These are phyloP conservation scores for Colletotrichum sidae DNA, from an alignment of 2,329 filamentous ascomycete species.

Conservation along the genomic window DNA sequence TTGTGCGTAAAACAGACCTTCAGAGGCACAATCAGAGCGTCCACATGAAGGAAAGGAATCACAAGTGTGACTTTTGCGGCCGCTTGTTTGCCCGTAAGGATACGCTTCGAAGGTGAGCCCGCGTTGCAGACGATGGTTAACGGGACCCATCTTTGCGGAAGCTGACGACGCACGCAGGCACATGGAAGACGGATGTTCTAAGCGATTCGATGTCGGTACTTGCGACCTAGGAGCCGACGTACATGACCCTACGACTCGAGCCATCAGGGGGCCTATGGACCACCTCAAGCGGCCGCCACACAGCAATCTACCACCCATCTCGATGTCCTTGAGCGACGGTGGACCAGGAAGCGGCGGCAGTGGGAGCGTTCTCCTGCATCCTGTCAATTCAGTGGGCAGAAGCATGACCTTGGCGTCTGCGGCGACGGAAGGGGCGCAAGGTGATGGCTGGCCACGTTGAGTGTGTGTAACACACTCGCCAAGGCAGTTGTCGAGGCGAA, in stretches of 20 bases:
- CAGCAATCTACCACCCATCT: slow-evolving; percentile 27
- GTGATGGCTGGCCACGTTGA: slow-evolving; percentile 24
- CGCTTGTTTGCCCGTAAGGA: slow-evolving; percentile 83
- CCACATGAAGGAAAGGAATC: slow-evolving; percentile 78
- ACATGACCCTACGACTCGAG: slow-evolving; percentile 40
- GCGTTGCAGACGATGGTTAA: not conserved
- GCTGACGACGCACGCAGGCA: slow-evolving; percentile 64
- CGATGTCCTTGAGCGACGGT: slow-evolving; percentile 11
- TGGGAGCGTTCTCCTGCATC: slow-evolving; percentile 20
- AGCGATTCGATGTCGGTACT: slow-evolving; percentile 69
- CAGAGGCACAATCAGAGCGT: slow-evolving; percentile 73
- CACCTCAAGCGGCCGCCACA: slow-evolving; percentile 18
- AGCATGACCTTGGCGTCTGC: slow-evolving; percentile 14
- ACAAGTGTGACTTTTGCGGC: slow-evolving; percentile 77
- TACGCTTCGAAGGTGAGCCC: slow-evolving; percentile 78
- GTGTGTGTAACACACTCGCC: not conserved
- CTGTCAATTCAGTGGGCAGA: slow-evolving; percentile 16
- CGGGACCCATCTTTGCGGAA: slow-evolving; percentile 2
- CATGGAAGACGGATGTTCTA: slow-evolving; percentile 81
- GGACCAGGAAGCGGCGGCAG: not conserved
- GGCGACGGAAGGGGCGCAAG: slow-evolving; percentile 19
- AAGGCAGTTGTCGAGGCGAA: too few species aligned
- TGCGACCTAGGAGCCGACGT: slow-evolving; percentile 57
- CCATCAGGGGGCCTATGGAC: slow-evolving; percentile 32
- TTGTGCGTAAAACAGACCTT: slow-evolving; percentile 86